A percentile compares a stretch with the other conserved stretches of the same genome.
Conservation (phyloP, 2,329 filamentous ascomycete species). For the Chrysoporthe puriensis region DNA sequence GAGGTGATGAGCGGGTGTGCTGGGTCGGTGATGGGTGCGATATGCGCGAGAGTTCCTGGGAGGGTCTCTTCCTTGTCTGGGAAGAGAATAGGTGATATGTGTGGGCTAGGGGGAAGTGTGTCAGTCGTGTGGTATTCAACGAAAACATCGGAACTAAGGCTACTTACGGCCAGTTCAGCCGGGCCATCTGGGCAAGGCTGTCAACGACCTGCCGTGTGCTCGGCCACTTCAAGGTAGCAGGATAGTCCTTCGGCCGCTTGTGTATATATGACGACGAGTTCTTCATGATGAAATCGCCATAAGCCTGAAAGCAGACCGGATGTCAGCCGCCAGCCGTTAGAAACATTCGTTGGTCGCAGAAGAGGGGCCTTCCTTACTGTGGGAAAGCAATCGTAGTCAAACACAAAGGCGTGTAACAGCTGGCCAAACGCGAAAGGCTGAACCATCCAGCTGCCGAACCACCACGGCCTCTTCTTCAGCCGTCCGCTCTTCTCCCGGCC, state of each 20-base stretch:
- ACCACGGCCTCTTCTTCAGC: conserved; percentile 72
- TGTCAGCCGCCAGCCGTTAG: background rate
- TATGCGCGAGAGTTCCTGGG: conserved; percentile 64
- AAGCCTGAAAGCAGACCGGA: conserved; percentile 31
- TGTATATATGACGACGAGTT: conserved; percentile 82
- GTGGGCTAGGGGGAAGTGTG: conserved; percentile 55
- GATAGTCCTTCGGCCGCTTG: conserved; percentile 68
- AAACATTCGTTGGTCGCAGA: too few relatives aligned
- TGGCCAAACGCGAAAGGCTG: conserved; percentile 78
- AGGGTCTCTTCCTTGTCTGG: conserved; percentile 69
- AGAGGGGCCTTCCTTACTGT: conserved; percentile 46
- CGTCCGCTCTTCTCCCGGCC: conserved; percentile 54
- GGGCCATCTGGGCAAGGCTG: conserved; percentile 78
- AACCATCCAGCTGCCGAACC: conserved; percentile 83
- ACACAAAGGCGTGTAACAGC: conserved; percentile 74
- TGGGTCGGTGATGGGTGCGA: conserved; percentile 78
- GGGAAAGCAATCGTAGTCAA: conserved; percentile 76
- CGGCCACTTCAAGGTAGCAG: conserved; percentile 73
- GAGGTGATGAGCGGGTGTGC: conserved; percentile 86
- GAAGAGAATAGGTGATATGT: conserved; percentile 85
- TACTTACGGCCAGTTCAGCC: conserved; percentile 79
- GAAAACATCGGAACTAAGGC: background rate
- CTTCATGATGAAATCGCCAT: conserved; percentile 62
- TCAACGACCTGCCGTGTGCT: conserved; percentile 76
- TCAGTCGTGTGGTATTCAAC: conserved; percentile 30